Base-by-base conservation (phyloP, 805 yeast genomes). In the Debaryomyces maramus region DNA sequence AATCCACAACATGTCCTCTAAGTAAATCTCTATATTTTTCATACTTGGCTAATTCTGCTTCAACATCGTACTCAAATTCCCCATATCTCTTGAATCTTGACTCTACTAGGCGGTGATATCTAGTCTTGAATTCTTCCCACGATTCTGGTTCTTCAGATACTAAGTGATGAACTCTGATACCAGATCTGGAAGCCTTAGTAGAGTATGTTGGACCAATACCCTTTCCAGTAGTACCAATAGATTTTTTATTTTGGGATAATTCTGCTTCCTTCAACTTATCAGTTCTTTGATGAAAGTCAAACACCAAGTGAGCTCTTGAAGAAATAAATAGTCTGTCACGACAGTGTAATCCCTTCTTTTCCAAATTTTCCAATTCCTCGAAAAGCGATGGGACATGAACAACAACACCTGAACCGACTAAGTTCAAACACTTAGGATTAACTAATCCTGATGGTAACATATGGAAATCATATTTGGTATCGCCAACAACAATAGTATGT, bases 191-290 rank as follows among this genome's bases (percentile, higher is more conserved):
- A 37, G 95, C 95, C 73, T 93, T 93, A 48, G 99, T 89, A 18
- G 97, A 84, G 65, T 93, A 93, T 32, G 99, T 85, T 55, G 99
- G 99, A 43, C 99, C 99, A 58, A 93, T 93, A 68, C 99, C 99
- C 63, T 93, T 93, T 61, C 98, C 97, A 24, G 99, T 93, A 47
- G 99, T 93, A 54, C 99, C 99, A 56, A 93, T 91, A 18, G 87
- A 77, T 62, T 88, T 88, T 63, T 88, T 88, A 64, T 81, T 80
- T 43, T 73, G 70, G 19, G 87, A 78, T 39, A 93, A 77, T 69
- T 93, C 99, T 39, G 86, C 83, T 70, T 93, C 99, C 67, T 95
- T 87, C 56, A 93, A 77, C 57, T 89, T 93, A 63, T 93, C 99
- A 36, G 95, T 90, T 63, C 90, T 81, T 72, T 93, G 99, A 71